These are phyloP conservation scores for Salinomyces thailandicus DNA, from an alignment of 2,329 filamentous ascomycete species.

Conservation along the genomic window DNA sequence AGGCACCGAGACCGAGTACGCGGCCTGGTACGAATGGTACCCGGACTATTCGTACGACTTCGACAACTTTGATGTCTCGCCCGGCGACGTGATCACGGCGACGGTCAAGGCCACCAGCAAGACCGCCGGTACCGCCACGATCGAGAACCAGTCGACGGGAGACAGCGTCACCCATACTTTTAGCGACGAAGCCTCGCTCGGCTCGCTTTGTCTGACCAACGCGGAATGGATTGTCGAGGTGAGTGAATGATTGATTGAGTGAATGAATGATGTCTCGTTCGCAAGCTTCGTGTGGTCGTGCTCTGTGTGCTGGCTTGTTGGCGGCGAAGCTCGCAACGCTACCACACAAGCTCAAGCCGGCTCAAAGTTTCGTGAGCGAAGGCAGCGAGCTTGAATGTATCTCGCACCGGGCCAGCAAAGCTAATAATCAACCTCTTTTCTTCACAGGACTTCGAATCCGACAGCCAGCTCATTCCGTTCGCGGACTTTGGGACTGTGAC, in stretches of 20 bases:
- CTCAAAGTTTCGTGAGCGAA: no score
- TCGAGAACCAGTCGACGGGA: conserved; percentile 45
- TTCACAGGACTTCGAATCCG: conserved; percentile 37
- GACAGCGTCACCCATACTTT: conserved; percentile 44
- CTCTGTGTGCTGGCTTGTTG: no score
- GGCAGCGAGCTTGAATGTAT: no score
- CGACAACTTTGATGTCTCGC: conserved; percentile 33
- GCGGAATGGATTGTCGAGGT: conserved; percentile 52
- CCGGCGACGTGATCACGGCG: conserved; percentile 37
- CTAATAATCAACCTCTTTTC: not conserved
- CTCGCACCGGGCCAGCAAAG: no score
- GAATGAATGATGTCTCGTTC: no score
- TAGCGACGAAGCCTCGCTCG: conserved; percentile 27
- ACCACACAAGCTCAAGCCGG: no score
- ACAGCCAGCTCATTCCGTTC: conserved; percentile 33
- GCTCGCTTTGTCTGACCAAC: conserved; percentile 43
- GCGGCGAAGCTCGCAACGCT: no score
- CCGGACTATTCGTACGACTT: conserved; percentile 48
- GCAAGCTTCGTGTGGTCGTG: no score
- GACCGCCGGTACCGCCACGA: conserved; percentile 33
- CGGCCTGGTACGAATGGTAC: conserved; percentile 54
- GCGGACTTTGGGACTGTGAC: conserved; percentile 39
- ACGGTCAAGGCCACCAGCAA: conserved; percentile 32
- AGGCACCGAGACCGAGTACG: conserved; percentile 35
- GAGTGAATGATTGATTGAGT: no score